Conservation (phyloP, 768 basidiomycete genomes). For the Tricholoma sp. region DNA sequence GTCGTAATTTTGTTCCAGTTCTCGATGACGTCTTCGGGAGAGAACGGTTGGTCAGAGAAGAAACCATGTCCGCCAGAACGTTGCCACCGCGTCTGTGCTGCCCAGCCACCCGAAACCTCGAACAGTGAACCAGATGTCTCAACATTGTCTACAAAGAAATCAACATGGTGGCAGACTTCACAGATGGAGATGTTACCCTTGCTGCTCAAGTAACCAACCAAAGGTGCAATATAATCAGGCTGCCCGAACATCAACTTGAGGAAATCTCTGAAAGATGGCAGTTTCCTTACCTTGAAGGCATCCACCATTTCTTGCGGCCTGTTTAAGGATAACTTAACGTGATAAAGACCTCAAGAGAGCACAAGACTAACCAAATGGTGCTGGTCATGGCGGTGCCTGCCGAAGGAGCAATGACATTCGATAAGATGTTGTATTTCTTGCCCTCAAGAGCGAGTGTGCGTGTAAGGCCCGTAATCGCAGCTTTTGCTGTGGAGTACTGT, state of each 20-base stretch:
- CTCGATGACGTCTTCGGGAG: slow-evolving; percentile 72
- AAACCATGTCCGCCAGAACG: slow-evolving; percentile 84
- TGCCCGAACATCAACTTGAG: slow-evolving; percentile 19
- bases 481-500: slow-evolving; percentile 89
- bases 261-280: not conserved
- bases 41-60: slow-evolving; percentile 68
- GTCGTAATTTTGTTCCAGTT: slow-evolving; percentile 84
- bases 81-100: slow-evolving; percentile 91
- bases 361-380: slow-evolving; percentile 58
- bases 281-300: slow-evolving; percentile 69
- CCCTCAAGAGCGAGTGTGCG: slow-evolving; percentile 89
- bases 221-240: slow-evolving; percentile 90
- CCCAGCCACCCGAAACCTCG: slow-evolving; percentile 89
- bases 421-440: slow-evolving; percentile 83
- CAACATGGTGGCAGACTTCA: not conserved
- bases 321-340: not conserved
- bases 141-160: slow-evolving; percentile 49
- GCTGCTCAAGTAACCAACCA: slow-evolving; percentile 88
- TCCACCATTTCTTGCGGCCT: slow-evolving; percentile 85
- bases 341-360: not conserved
- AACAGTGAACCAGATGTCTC: slow-evolving; percentile 73
- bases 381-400: slow-evolving; percentile 92
- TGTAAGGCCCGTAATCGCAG: slow-evolving; percentile 88
- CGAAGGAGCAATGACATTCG: slow-evolving; percentile 82
- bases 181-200: slow-evolving; percentile 37